Evolutionary conservation across 768 basidiomycete genomes (phyloP).

Genomic region (Tulasnella sp.): DNA sequence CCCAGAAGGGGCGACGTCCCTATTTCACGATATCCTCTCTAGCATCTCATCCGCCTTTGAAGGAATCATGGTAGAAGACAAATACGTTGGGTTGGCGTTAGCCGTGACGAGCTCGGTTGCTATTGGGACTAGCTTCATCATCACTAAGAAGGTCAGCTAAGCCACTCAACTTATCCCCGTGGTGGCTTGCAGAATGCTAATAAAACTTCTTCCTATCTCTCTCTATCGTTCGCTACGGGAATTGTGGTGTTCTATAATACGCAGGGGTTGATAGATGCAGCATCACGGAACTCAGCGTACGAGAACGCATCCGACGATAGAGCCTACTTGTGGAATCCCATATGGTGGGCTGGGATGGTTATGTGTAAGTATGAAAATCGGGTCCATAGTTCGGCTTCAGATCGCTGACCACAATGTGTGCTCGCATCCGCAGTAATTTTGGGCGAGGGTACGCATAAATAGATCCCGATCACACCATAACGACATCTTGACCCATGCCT

Average conservation of each 20-base stretch:
- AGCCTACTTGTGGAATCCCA: conserved; percentile 78
- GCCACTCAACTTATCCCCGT: background rate
- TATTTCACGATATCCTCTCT: background rate
- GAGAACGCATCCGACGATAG: conserved; percentile 67
- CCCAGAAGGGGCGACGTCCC: background rate
- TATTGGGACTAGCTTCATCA: conserved; percentile 95
- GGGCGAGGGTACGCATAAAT: conserved; percentile 62
- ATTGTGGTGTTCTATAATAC: too few species aligned
- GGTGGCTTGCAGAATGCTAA: background rate
- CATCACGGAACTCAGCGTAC: conserved; percentile 41
- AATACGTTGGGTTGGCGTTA: conserved; percentile 86
- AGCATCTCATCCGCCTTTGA: background rate
- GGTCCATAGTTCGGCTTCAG: too few species aligned
- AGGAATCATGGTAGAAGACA: conserved; percentile 70
- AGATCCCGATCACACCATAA: background rate
- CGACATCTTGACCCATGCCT: background rate
- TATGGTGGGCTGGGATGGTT: conserved; percentile 96
- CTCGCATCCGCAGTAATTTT: conserved; percentile 55
- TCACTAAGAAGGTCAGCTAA: conserved; percentile 85
- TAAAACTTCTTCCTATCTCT: background rate
- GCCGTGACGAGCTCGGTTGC: conserved; percentile 75
- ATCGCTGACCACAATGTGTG: background rate
- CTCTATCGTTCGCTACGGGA: background rate
- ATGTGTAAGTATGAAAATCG: conserved; percentile 48
- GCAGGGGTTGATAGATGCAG: conserved; percentile 85